Percentiles rank a stretch among this genome's conserved stretches.
Evolutionary conservation across 768 basidiomycete genomes (phyloP).

Genomic region (Podaxis sp.): DNA sequence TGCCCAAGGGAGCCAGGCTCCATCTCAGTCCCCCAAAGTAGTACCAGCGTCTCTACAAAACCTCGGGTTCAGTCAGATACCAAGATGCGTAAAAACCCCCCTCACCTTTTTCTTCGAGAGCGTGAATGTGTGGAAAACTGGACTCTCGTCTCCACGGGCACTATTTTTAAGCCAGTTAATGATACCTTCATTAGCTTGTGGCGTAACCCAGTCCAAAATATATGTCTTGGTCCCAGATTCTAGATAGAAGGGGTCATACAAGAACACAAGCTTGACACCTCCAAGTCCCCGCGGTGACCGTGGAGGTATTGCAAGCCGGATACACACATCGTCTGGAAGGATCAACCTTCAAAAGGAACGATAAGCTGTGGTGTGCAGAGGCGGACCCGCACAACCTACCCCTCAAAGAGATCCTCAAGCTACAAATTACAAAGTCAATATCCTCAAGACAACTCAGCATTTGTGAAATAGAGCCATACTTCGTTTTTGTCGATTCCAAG

Average conservation of each 20-base stretch:
- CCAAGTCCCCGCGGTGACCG: constrained; percentile 14
- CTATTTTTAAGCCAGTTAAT: constrained; percentile 30
- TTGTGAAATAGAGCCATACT: background rate
- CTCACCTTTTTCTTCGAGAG: constrained; percentile 44
- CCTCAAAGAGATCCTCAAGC: constrained; percentile 4
- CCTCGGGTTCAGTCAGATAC: constrained; percentile 5
- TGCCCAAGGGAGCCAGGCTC: constrained; percentile 26
- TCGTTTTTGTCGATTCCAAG: background rate
- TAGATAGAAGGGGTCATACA: constrained; percentile 55
- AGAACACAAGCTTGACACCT: constrained; percentile 38
- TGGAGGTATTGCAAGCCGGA: constrained; percentile 38
- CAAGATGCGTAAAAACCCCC: background rate
- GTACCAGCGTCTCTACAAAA: constrained; percentile 41
- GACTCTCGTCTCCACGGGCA: constrained; percentile 16
- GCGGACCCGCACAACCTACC: background rate
- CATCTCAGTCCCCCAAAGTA: constrained; percentile 53
- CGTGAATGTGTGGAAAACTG: constrained; percentile 49
- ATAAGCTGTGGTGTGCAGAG: background rate
- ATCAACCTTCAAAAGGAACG: constrained; percentile 26
- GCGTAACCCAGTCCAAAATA: constrained; percentile 53
- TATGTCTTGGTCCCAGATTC: constrained; percentile 43
- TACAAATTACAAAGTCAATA: background rate
- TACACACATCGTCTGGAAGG: constrained; percentile 35
- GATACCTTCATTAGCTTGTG: constrained; percentile 30
- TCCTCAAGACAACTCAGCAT: background rate